Base-by-base conservation (phyloP, 768 basidiomycete species). In the Mycena filopes region DNA sequence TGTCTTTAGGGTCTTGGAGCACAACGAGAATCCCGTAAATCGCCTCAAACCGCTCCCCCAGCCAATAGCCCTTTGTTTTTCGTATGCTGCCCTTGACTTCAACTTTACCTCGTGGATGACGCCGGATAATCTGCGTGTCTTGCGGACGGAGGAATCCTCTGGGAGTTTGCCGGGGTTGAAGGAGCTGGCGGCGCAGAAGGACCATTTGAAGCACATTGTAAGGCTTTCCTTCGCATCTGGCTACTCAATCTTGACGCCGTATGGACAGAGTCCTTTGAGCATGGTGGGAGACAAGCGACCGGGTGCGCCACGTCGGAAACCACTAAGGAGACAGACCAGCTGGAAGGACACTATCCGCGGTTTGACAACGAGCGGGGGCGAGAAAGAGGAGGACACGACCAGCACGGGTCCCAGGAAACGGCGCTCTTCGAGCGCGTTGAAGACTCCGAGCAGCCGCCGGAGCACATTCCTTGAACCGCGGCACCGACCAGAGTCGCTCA, bases 61-160 rank as follows among this genome's bases (percentile, higher is more conserved):
- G 20, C 98, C 98, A 1, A 79, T 91, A 41, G 92, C 93, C 1
- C 82, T 99, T 62, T 89, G 98, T 29, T 86, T 97, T 57, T 94
- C 89, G 69, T 99, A 99, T 77, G 88, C 96, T 0, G 93, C 92
- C 26, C 85, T 99, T 47, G 96, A 99, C 76, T 99, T 99, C 81
- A 98, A 99, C 76, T 98, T 97, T 73, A 95, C 95, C 0, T 97
- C 96, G 23, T 99, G 97, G 97, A 95, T 96, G 94, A 86, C 92
- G 0, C 88, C 89, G 11, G 86, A 86, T 21, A 89, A 98, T 75
- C 82, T 98, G 60, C 89, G 87, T 6, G 91, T 97, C 29, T 82
- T 99, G 16, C 87, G 92, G 56, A 87, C 91, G 3, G 96, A 99
- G 75, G 93, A 95, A 73, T 95, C 95, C 1, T 89, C 92, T 16